Evolutionary conservation across 768 basidiomycete genomes (phyloP), one percentile per base, ranked within the genome.

Genomic region (Amanita exitialis): DNA sequence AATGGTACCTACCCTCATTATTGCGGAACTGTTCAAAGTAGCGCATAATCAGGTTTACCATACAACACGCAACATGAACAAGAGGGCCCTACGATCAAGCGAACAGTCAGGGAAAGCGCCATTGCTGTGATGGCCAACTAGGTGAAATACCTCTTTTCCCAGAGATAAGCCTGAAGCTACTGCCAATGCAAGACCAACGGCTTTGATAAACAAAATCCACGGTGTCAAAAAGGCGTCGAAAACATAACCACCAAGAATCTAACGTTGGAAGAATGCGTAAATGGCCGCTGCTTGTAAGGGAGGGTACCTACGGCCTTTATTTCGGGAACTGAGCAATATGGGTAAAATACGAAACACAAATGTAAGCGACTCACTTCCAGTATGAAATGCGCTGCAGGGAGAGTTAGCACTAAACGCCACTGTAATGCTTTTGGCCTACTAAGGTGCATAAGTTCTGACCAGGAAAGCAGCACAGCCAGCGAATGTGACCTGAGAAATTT

Each of bases 171-270:
- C 90, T 3, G 88, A 90, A 0, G 87, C 90, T 12, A 93, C 90
- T 1, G 87, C 75, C 4, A 95, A 75, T 1, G 89, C 86, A 38
- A 93, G 72, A 12, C 90, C 90, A 28, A 92, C 66, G 0, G 83
- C 78, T 62, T 95, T 95, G 58, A 90, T 90, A 44, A 91, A 69
- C 23, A 95, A 72, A 0, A 87, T 91, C 84, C 89, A 90, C 1
- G 82, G 79, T 7, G 86, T 80, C n/a, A 95, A 73, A 64, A 90
- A 92, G 1, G 83, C 78, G 58, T 91, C 87, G 38, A 95, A 80
- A 6, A 92, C 89, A 60, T 90, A 92, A 36, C 90, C 89, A 21
- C 82, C 80, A 15, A 91, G 70, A 55, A 90, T 86, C 85, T 87
- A 54, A 36, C 10, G 25, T 36, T 25, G 12, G 47, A 38, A 25